These are phyloP conservation scores for Fusarium bactridioides DNA, from an alignment of 2,329 filamentous ascomycete species.

Conservation along the genomic window DNA sequence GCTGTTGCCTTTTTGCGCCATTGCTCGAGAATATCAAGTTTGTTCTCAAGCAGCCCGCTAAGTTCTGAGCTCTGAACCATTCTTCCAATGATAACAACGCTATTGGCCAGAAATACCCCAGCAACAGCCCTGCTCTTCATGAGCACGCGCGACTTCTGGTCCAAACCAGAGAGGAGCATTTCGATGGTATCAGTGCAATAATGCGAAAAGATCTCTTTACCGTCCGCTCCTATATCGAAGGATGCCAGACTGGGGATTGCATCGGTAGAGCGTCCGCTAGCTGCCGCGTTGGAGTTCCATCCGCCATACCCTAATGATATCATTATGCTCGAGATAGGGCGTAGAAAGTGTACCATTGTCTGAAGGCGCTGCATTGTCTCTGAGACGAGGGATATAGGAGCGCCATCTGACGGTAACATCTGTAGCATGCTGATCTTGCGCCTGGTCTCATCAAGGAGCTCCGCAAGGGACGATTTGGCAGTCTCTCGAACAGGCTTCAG, in stretches of 20 bases:
- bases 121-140: slow-evolving; percentile 81
- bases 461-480: slow-evolving; percentile 83
- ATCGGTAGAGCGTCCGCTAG: slow-evolving; percentile 65
- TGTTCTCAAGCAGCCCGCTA: slow-evolving; percentile 71
- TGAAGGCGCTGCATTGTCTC: slow-evolving; percentile 89
- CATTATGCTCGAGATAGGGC: slow-evolving; percentile 87
- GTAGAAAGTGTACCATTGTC: slow-evolving; percentile 85
- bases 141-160: slow-evolving; percentile 74
- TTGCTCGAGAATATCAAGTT: slow-evolving; percentile 73
- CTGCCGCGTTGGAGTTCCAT: slow-evolving; percentile 70
- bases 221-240: slow-evolving; percentile 89
- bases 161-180: slow-evolving; percentile 75
- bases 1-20: slow-evolving; percentile 89
- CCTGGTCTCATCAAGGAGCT: slow-evolving; percentile 84
- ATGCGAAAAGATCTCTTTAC: slow-evolving; percentile 84
- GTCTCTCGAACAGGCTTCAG: slow-evolving; percentile 92
- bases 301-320: slow-evolving; percentile 92
- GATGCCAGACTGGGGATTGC: slow-evolving; percentile 75
- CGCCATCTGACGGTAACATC: slow-evolving; percentile 78
- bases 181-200: slow-evolving; percentile 93
- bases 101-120: slow-evolving; percentile 92
- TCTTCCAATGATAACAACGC: slow-evolving; percentile 82
- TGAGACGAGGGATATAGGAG: slow-evolving; percentile 77
- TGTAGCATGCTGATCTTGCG: slow-evolving; percentile 72
- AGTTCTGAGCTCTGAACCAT: slow-evolving; percentile 86